Base-by-base conservation (phyloP, 192 early-diverging fungal species). In the Umbelopsis sp. region DNA sequence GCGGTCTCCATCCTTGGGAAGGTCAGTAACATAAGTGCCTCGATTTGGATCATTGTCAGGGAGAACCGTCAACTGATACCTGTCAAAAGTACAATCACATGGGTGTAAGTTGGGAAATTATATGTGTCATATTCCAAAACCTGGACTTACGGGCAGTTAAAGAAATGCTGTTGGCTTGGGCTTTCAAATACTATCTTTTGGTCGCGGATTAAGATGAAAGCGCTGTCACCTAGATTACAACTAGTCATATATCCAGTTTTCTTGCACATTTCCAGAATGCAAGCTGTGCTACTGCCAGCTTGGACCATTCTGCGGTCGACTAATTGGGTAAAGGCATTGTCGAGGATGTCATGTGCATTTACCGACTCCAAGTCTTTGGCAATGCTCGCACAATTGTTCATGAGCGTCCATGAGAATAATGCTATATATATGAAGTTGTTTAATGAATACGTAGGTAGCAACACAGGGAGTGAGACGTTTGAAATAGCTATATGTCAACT, bases 121-220 rank as follows among this genome's bases (percentile, higher is more conserved):
- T 54, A 54, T 32, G 1, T 36, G 47, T 49, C 47, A 49, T 49
- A 17, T n/a, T 49, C 47, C 11, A 17, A 17, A 1, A 3, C 17
- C 14, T 14, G 32, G 11, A 52, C 69, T 73, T 80, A 80, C 65
- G 87, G 87, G 67, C 87, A 88, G 53, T 88, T 88, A 70, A 86
- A 88, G 66, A 86, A 88, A 75, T 88, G 87, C 44, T 88, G 87
- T 38, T 88, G 87, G 12, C 83, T 82, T 9, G 87, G 85, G 10
- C 82, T 84, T 53, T 88, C 87, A 66, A 84, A 88, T 9, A 88
- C 76, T 24, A 86, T 75, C 41, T 78, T 74, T 45, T 83, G 75
- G 70, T 85, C 78, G 17, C 87, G 85, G 59, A 88, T 85, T 25
- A 88, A 68, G 32, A 88, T 45, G 56, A 78, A 88, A 6, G 87